Evolutionary conservation across 2,329 filamentous ascomycete genomes (phyloP), one percentile per base, ranked within the genome.

Genomic region (Ascomycota sp.): DNA sequence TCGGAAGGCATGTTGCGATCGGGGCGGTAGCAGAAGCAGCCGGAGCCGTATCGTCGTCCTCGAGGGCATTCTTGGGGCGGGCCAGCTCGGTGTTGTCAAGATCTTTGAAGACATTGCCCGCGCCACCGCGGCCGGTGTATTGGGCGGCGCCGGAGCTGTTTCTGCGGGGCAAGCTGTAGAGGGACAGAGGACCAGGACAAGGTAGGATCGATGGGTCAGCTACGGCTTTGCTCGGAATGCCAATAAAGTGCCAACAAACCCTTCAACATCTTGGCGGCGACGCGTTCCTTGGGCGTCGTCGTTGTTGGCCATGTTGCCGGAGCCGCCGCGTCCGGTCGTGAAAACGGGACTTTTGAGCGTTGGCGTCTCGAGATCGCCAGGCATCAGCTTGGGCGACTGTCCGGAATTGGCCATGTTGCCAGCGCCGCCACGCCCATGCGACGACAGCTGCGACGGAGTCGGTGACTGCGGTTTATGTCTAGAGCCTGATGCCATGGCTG

Each of bases 291-390:
- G 55, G 4, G 75, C 70, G 42, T 89, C 75, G 37, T 69, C 70
- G 46, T 75, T 74, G 40, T 56, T 59, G 28, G 77, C 72, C 76
- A 93, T 92, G 59, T 92, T 93, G 35, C 83, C 83, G 4, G 69
- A 74, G 36, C 85, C 85, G 32, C 85, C 85, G 30, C 85, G 78
- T 33, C 85, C 85, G 3, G 85, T 94, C 13, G 85, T 93, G 46
- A 86, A 83, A 39, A 80, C 62, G n/a, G 77, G 57, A 28, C 68
- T 68, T 57, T 91, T 93, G 47, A 95, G 69, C 9, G 70, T 77
- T 1, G 85, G 85, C 2, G 83, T 93, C 43, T 75, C 59, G 37
- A 92, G 69, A 44, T 86, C 78, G 33, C 66, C 54, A 27, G 69
- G 55, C 20, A 59, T 53, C 27, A 70, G 41, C 38, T 67, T 56